phyloP scores from a whole-genome alignment of 2,329 filamentous ascomycete species.

The Taxawa tesnikishii region DNA sequence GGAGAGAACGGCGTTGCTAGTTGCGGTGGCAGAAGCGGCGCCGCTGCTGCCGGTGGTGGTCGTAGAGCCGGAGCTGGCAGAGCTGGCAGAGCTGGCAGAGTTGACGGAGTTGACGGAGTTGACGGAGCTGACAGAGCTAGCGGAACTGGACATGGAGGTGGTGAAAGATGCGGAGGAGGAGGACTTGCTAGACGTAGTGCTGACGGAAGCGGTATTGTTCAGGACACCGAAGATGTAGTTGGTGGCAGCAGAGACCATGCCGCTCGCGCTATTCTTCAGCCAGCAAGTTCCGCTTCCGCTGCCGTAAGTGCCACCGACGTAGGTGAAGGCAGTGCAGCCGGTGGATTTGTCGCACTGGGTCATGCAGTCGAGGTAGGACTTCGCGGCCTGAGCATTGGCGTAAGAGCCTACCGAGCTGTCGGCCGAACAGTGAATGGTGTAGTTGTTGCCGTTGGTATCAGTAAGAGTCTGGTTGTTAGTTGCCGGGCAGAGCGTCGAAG shows the following conservation, averaged over 20 bases:
- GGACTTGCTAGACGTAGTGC: slow-evolving; percentile 3
- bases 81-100: slow-evolving; percentile 4
- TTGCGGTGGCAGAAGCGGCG: slow-evolving; percentile 5
- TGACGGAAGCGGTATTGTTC: neutral
- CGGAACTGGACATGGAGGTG: slow-evolving; percentile 2
- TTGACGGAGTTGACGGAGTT: neutral
- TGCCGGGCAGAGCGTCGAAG: slow-evolving; percentile 9
- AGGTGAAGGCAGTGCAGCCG: slow-evolving; percentile 6
- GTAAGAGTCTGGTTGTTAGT: slow-evolving; percentile 5
- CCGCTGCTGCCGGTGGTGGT: slow-evolving; percentile 2
- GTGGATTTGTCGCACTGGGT: slow-evolving; percentile 5
- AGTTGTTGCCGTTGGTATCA: slow-evolving; percentile 5
- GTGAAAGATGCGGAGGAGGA: neutral
- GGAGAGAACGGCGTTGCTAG: slow-evolving; percentile 7
- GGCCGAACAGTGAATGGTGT: slow-evolving; percentile 4
- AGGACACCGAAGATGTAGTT: slow-evolving; percentile 5
- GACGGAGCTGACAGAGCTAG: slow-evolving; percentile 2
- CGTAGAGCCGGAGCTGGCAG: slow-evolving; percentile 5
- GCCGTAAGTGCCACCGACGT: slow-evolving; percentile 7
- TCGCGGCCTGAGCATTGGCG: slow-evolving; percentile 1
- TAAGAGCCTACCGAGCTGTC: slow-evolving; percentile 5
- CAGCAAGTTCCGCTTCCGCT: slow-evolving; percentile 4
- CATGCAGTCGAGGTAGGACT: slow-evolving; percentile 8
- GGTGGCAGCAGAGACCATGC: slow-evolving; percentile 1
- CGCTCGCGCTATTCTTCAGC: slow-evolving; percentile 3